Evolutionary conservation across 2,329 filamentous ascomycete genomes (phyloP).

Genomic region (Fusarium bactridioides): DNA sequence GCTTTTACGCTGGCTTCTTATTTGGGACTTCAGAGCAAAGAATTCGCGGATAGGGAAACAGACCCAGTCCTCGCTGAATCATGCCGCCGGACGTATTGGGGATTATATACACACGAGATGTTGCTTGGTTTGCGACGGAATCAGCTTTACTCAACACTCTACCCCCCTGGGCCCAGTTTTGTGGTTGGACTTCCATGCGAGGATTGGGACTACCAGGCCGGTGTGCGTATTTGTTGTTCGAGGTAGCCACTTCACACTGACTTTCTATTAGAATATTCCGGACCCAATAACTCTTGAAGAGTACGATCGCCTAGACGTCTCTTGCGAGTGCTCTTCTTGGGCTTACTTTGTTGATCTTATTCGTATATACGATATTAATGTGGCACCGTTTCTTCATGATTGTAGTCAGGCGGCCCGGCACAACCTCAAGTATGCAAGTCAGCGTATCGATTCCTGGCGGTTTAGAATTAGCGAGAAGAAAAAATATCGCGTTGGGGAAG

Average conservation of each 20-base stretch:
- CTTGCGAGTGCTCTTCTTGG: slow-evolving; percentile 33
- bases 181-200: slow-evolving; percentile 38
- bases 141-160: slow-evolving; percentile 11
- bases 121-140: slow-evolving; percentile 26
- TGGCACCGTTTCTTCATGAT: slow-evolving; percentile 23
- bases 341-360: slow-evolving; percentile 32
- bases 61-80: slow-evolving; percentile 34
- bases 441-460: slow-evolving; percentile 30
- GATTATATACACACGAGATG: slow-evolving; percentile 32
- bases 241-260: not conserved
- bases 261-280: slow-evolving; percentile 19
- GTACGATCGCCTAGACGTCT: slow-evolving; percentile 1
- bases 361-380: slow-evolving; percentile 28
- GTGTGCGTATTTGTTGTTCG: slow-evolving; percentile 9
- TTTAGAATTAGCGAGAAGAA: slow-evolving; percentile 20
- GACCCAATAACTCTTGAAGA: slow-evolving; percentile 20
- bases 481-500: slow-evolving; percentile 16
- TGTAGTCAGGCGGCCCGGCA: not conserved
- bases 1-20: slow-evolving; percentile 26
- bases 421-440: slow-evolving; percentile 23
- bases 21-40: slow-evolving; percentile 30
- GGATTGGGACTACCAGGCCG: slow-evolving; percentile 35
- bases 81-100: slow-evolving; percentile 39
- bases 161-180: not conserved
- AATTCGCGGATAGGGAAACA: slow-evolving; percentile 19